Base-by-base conservation (phyloP, 306 rosid genomes). In the Phaseolus lunatus region DNA sequence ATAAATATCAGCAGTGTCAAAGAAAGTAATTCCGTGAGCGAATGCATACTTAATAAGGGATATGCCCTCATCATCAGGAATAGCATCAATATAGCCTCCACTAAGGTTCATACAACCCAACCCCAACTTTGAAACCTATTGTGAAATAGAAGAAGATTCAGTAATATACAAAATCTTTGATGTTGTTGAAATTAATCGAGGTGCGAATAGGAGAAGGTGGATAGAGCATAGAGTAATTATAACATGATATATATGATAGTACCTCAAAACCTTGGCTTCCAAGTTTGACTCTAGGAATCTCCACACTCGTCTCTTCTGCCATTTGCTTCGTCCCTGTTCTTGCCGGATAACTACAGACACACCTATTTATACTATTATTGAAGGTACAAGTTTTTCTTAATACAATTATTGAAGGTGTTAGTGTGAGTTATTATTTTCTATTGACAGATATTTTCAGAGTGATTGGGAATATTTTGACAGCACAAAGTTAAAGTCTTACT, bases 121-220 rank as follows among this genome's bases (percentile, higher is more conserved):
- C 15, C 96, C 98, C 63, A 90, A 64, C 71, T 82, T 90, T 35
- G 97, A 92, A 72, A 92, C 95, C 94, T 89, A 59, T 12, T 7
- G 4, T 29, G 5, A 31, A 5, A 15, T 5, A 15, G 2, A 10
- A 53, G 58, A 10, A 39, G 44, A 39, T 39, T 9, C 44, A 39
- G 13, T 39, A 39, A 9, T 2, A 2, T 2, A 39, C 9, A 33
- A 9, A 39, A 39, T 39, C 1, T 1, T 39, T 9, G 13, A 39
- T 39, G 12, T 39, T 39, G 4, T 31, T 31, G 5, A 58, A 58
- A 23, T 5, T 15, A 31, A 31, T 7, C 6, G 44, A 61, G 2
- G 6, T 29, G 22, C 0, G 2, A 8, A 29, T 29, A 15, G 11
- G 10, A 33, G 8, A 4, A 33, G 1, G 27, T 24, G 2, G 27